Evolutionary conservation across 169 alveolate species (phyloP).

Genomic region (Eimeria acervulina): DNA sequence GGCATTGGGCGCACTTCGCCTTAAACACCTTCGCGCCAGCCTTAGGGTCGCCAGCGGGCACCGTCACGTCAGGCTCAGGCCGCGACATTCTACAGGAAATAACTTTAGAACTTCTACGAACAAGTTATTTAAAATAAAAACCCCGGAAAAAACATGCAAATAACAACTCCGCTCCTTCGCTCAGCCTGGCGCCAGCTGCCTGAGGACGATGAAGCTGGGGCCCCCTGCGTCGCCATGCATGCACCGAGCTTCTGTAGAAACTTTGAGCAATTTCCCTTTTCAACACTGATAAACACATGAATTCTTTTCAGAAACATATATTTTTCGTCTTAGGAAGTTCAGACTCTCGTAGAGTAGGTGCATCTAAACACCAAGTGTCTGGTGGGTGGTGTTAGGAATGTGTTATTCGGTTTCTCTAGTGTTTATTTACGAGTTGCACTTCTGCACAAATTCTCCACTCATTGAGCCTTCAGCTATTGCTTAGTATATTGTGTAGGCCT

Average conservation of each 20-base stretch:
- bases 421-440: too few species aligned
- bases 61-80: slow-evolving; percentile 94
- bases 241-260: background rate
- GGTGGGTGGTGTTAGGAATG: too few species aligned
- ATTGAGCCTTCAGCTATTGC: too few species aligned
- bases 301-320: too few species aligned
- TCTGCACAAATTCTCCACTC: too few species aligned
- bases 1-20: slow-evolving; percentile 97
- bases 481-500: too few species aligned
- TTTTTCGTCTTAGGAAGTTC: too few species aligned
- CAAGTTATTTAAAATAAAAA: background rate
- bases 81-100: slow-evolving; percentile 16
- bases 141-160: background rate
- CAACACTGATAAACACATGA: too few species aligned
- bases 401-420: too few species aligned
- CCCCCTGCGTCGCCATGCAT: background rate
- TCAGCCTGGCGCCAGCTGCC: background rate
- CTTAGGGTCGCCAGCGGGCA: slow-evolving; percentile 95
- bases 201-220: background rate
- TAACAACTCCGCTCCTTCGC: background rate
- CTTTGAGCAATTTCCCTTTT: too few species aligned
- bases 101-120: background rate
- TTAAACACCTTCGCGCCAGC: slow-evolving; percentile 95
- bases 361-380: too few species aligned
- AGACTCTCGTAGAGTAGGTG: too few species aligned